phyloP scores from a whole-genome alignment of 2,329 filamentous ascomycete species.

The Sporothrix dimorphospora region DNA sequence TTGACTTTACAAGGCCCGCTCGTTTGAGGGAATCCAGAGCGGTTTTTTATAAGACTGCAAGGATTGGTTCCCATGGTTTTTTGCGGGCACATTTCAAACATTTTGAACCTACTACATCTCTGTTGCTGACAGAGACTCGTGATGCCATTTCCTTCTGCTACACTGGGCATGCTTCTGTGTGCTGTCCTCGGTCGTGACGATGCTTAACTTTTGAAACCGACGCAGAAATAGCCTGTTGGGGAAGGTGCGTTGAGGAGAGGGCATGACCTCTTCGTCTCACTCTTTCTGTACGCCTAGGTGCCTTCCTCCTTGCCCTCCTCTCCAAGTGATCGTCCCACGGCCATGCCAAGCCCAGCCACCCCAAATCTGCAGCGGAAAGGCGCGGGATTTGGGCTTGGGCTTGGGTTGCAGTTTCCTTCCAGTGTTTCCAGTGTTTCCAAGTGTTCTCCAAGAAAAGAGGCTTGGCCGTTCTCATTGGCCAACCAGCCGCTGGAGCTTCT shows the following conservation, averaged over 20 bases:
- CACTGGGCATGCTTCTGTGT: neutral
- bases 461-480: conserved; percentile 10
- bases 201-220: neutral
- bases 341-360: neutral
- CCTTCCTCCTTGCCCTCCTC: neutral
- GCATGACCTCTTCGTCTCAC: neutral
- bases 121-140: neutral
- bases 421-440: neutral
- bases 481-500: conserved; percentile 18
- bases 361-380: neutral
- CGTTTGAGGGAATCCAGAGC: conserved; percentile 38
- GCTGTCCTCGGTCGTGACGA: neutral
- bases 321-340: neutral
- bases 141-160: neutral
- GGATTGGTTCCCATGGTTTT: conserved; percentile 38
- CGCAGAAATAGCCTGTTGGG: neutral
- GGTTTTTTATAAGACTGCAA: conserved; percentile 6
- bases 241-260: neutral
- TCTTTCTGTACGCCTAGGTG: neutral
- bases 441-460: neutral
- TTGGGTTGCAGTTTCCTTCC: neutral
- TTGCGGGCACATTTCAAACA: conserved; percentile 34
- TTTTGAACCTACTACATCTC: neutral
- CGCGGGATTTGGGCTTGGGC: neutral
- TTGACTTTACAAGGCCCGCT: conserved; percentile 33